Conservation (phyloP, 2,329 filamentous ascomycete genomes). For the Colletotrichum godetiae region DNA sequence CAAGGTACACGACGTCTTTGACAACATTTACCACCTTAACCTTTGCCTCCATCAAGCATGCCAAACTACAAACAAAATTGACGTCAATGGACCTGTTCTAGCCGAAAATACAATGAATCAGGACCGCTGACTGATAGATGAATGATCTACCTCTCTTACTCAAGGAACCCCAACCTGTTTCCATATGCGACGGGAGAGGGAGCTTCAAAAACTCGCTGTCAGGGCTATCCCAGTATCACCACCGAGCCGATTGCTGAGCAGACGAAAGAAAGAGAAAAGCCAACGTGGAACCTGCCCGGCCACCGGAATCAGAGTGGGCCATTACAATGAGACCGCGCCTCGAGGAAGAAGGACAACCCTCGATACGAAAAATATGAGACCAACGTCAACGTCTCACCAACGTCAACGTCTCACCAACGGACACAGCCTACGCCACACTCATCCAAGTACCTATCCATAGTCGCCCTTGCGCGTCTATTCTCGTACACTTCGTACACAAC, state of each 20-base stretch:
- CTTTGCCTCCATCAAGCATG: not conserved
- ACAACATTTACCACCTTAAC: not conserved
- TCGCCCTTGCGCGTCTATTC: not conserved
- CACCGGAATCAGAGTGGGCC: not conserved
- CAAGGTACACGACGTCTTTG: not conserved
- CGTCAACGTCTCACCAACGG: not conserved
- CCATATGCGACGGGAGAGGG: not conserved
- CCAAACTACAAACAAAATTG: not conserved
- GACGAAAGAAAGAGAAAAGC: not conserved
- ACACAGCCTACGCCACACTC: not conserved
- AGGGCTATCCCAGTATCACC: not conserved
- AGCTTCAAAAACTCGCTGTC: not conserved
- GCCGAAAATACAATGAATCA: not conserved
- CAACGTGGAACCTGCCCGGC: not conserved
- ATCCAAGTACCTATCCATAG: not conserved
- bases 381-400: not conserved
- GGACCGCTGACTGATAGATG: not conserved
- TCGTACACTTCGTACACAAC: not conserved
- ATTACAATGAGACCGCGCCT: not conserved
- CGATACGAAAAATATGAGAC: slow-evolving; percentile 2
- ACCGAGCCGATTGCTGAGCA: slow-evolving; percentile 13
- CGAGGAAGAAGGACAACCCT: not conserved
- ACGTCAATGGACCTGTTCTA: not conserved
- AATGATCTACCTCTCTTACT: not conserved
- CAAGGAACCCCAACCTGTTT: not conserved